These are phyloP conservation scores for Setaria italica DNA, from an alignment of 202 grass and related monocot genomes.

Conservation along the genomic window DNA sequence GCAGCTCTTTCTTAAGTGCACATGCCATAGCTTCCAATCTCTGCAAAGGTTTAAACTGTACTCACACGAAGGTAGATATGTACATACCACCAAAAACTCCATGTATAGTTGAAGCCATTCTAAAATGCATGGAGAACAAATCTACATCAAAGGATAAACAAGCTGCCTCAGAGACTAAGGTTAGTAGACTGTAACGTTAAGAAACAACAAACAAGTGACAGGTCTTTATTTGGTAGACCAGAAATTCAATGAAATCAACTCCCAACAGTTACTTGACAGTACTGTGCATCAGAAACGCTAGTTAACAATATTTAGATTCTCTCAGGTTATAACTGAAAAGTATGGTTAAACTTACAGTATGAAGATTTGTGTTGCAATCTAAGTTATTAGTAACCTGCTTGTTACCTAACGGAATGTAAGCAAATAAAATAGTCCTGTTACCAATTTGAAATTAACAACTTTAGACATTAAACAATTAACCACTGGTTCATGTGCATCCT, in stretches of 20 bases:
- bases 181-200: slow-evolving; percentile 53
- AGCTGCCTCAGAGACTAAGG: slow-evolving; percentile 22
- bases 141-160: slow-evolving; percentile 49
- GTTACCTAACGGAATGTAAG: slow-evolving; percentile 49
- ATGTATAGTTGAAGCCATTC: slow-evolving; percentile 24
- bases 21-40: slow-evolving; percentile 18
- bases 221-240: slow-evolving; percentile 44
- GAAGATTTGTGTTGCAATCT: background rate
- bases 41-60: slow-evolving; percentile 40
- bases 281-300: background rate
- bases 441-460: slow-evolving; percentile 31
- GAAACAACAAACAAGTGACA: slow-evolving; percentile 47
- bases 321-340: slow-evolving; percentile 2
- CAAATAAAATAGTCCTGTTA: slow-evolving; percentile 25
- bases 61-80: slow-evolving; percentile 21
- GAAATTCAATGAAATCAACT: slow-evolving; percentile 3
- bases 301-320: slow-evolving; percentile 14
- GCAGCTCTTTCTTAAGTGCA: slow-evolving; percentile 15
- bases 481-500: slow-evolving; percentile 14
- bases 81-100: slow-evolving; percentile 33
- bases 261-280: slow-evolving; percentile 24
- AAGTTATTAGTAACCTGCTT: slow-evolving; percentile 17
- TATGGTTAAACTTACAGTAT: slow-evolving; percentile 16
- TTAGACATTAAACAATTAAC: slow-evolving; percentile 18
- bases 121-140: slow-evolving; percentile 8